Base-by-base conservation (phyloP, 768 basidiomycete genomes). In the Lentinus tigrinus region DNA sequence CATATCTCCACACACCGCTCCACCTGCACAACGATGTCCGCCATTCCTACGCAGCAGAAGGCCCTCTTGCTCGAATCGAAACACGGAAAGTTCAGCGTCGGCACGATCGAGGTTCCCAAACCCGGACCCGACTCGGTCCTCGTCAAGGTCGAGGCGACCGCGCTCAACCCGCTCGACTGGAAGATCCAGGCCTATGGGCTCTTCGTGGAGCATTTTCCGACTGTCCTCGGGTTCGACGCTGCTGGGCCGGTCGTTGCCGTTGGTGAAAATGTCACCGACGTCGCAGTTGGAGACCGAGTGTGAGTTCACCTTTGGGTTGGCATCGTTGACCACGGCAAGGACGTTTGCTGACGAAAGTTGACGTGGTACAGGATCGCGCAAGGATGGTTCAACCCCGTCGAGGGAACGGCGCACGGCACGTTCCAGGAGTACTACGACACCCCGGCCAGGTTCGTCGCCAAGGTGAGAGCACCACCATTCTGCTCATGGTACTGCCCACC, bases 81-180 rank as follows among this genome's bases (percentile, higher is more conserved):
- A 38, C 26, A 51, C 4, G 63, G 61, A 16, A 16, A 54, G 8
- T 60, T 59, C 44, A 47, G 10, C 3, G 55, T 65, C 9, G 19
- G 19, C 9, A 34, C 48, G 1, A 43, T 39, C 24, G 40, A 38
- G 6, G 62, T 72, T 39, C 72, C 72, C 13, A 69, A 62, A 39
- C 78, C 79, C 0, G 72, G 73, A 1, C 63, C 66, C 3, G 74
- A 73, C 8, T 71, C 82, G 56, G 48, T 81, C 14, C 69, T 82
- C 51, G 69, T 82, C 54, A 74, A 76, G 58, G 54, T 79, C 47
- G 62, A 73, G 38, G 62, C 77, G 0, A 64, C 69, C 4, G 77
- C 72, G 2, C 72, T 84, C 10, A 82, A 83, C 63, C 83, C 82
- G 19, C 47, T 62, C 16, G 64, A 65, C 40, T 65, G 61, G 57